Percentiles rank a stretch among this genome's conserved stretches.
Conservation (phyloP, 805 yeast species). For the Teunomyces gatunensis region DNA sequence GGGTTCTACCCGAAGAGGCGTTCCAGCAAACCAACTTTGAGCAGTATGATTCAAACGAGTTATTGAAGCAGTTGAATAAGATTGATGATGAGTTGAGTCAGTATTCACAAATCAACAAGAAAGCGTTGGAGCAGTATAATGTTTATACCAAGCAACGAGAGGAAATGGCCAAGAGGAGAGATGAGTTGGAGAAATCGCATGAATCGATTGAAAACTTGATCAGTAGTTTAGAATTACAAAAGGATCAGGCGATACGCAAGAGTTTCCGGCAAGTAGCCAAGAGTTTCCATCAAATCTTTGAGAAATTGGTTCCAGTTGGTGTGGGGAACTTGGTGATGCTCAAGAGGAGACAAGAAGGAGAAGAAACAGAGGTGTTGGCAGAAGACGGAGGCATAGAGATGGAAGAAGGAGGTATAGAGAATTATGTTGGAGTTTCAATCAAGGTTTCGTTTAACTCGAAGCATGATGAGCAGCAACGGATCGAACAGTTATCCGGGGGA, state of each 20-base stretch:
- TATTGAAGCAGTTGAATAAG: slow-evolving; percentile 52
- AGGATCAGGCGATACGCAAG: slow-evolving; percentile 74
- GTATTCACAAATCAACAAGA: slow-evolving; percentile 78
- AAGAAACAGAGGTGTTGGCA: slow-evolving; percentile 11
- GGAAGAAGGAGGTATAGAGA: slow-evolving; percentile 39
- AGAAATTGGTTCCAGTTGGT: slow-evolving; percentile 79
- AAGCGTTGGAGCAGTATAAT: slow-evolving; percentile 80
- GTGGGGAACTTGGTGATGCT: slow-evolving; percentile 70
- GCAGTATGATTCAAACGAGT: slow-evolving; percentile 45
- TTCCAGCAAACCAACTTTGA: slow-evolving; percentile 45
- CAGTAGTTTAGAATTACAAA: slow-evolving; percentile 65
- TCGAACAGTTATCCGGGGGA: slow-evolving; percentile 94
- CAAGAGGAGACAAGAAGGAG: slow-evolving; percentile 24
- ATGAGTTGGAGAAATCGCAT: slow-evolving; percentile 68
- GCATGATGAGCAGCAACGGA: slow-evolving; percentile 77
- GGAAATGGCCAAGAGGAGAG: slow-evolving; percentile 60
- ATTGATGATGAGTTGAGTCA: slow-evolving; percentile 58
- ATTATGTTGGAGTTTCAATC: slow-evolving; percentile 79
- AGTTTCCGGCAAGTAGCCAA: slow-evolving; percentile 76
- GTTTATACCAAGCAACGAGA: slow-evolving; percentile 72
- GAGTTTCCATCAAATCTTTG: slow-evolving; percentile 74
- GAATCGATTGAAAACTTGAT: slow-evolving; percentile 73
- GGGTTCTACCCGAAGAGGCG: slow-evolving; percentile 88
- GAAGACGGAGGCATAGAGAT: slow-evolving; percentile 12
- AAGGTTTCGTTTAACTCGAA: slow-evolving; percentile 87